phyloP scores from a whole-genome alignment of 139 green algal species.

The Chlamydomonas sphaeroides region DNA sequence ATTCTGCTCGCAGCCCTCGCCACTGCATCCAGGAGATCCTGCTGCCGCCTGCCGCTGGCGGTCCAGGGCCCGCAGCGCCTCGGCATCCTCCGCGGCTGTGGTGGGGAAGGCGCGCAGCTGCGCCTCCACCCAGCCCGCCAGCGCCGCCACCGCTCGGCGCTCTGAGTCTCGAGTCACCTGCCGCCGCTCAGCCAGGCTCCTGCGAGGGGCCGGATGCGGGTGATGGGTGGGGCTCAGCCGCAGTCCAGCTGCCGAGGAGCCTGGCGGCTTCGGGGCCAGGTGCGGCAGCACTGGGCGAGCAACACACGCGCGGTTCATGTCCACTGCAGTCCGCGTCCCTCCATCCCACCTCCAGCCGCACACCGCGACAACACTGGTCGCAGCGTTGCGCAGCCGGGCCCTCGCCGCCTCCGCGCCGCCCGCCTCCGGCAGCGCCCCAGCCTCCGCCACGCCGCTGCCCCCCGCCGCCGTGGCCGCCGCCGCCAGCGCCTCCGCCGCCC shows the following conservation, averaged over 20 bases:
- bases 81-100: background rate
- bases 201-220: background rate
- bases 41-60: background rate
- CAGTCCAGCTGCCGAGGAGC: no score
- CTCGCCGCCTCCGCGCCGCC: background rate
- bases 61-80: background rate
- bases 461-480: background rate
- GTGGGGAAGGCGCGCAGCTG: background rate
- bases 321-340: background rate
- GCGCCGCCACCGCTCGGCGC: background rate
- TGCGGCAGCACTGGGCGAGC: no score
- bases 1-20: no score
- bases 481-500: background rate
- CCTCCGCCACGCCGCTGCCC: background rate
- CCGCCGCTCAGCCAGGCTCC: conserved; percentile 30
- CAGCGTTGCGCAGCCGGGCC: background rate
- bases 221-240: background rate
- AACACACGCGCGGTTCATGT: background rate
- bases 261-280: background rate
- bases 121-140: background rate
- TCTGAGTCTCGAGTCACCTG: background rate
- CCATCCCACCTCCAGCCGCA: conserved; percentile 26
- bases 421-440: background rate
- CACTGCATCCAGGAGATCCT: no score
- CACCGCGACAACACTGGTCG: background rate